Evolutionary conservation across 371 early-diverging fungal genomes (phyloP), one percentile per base, ranked within the genome.

Genomic region (Funneliformis caledonium): DNA sequence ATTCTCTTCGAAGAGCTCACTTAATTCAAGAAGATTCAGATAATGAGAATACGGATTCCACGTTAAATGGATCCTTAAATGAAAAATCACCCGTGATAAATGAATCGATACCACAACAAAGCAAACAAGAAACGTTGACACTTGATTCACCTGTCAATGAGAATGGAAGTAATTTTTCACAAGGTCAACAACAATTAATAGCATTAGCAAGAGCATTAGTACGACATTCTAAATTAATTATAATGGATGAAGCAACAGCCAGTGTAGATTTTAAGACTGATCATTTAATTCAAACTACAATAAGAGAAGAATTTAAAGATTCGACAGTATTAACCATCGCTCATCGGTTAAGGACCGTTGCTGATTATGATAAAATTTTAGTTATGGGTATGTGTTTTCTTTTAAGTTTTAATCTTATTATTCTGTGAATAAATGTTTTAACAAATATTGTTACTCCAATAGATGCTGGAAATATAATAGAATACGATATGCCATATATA

Each of bases 131-230:
- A 14, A 26, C 14, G 11, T 31, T 64, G 14, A 64, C 11, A 26
- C 22, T 64, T 4, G 92, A 92, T 61, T 83, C 88, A n/a, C 87
- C 85, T 11, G 89, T 93, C 72, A 87, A 83, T 26, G 92, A 92
- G 78, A 89, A 89, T 76, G 96, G 96, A 19, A 87, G 87, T n/a
- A 93, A 91, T 83, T 88, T 94, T 80, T 92, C 92, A 26, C 90
- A 94, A 52, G 97, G 97, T n/a, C 93, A 97, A 82, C 87, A 92
- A 47, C 97, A 97, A 84, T 84, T 96, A 81, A 88, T 97, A 56
- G 89, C 93, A 9, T 83, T 97, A 43, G 93, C 94, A 11, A 91
- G 96, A 47, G 95, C 96, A 9, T 83, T 96, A 65, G 86, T 96
- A 16, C 85, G 89, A 19, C 85, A 88, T 61, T 86, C 91, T 48